Evolutionary conservation across 2,329 filamentous ascomycete species (phyloP), one percentile per base, ranked within the genome.

Genomic region (Penicillium janthinellum): DNA sequence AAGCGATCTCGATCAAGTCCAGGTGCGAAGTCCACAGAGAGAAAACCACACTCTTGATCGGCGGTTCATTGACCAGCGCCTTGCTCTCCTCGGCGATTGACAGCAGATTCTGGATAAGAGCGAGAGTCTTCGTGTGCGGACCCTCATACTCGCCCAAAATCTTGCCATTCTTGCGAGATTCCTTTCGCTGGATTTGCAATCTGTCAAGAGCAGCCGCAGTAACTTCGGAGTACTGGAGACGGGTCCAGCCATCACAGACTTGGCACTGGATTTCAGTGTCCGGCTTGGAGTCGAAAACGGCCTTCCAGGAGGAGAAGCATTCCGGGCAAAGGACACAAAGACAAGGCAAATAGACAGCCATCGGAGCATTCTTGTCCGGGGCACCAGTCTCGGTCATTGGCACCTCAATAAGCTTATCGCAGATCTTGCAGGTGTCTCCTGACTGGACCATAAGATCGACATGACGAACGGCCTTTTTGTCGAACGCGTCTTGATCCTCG

Each of bases 1-100:
- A 83, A 0, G 93, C 94, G 52, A 91, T 83, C 71, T 95, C 88
- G 66, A 99, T 96, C 20, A 99, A 85, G 73, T 98, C 93, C 15
- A 99, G 86, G 72, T 98, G 93, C 0, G 90, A 89, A 0, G 95
- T 98, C 93, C 95, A 98, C n/a, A 88, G 89, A 0, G 92, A 96
- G 77, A 98, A 98, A 6, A 99, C 88, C 14, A 99, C 92, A 28
- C 91, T 95, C 75, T 96, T 98, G 77, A 91, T 90, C 0, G 93
- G 93, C 0, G 86, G 84, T 70, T 93, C 86, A 11, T 84, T 78
- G 0, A 87, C 85, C 11, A 76, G 66, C 14, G 71, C 61, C 48
- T 73, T 70, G 39, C 84, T 82, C 71, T 88, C 85, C 0, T 81
- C 80, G 58, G 87, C 86, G 54, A 87, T 86, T 53, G 82, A 80